Evolutionary conservation across 2,329 filamentous ascomycete species (phyloP), one percentile per base, ranked within the genome.

Genomic region (Cladosporium sp.): DNA sequence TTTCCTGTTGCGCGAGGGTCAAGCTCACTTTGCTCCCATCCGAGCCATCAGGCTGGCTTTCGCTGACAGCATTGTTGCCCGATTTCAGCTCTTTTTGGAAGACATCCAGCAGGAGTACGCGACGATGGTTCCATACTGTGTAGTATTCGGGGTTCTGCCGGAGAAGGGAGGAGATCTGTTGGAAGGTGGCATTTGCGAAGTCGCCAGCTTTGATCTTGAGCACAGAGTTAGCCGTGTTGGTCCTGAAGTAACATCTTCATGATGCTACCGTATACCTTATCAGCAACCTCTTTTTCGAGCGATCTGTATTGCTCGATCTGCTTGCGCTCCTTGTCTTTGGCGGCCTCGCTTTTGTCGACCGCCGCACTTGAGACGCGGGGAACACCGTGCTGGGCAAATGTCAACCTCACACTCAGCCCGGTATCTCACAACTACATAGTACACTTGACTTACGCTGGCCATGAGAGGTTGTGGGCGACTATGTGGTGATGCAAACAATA

Each of bases 61-160:
- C 20, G 9, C 29, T n/a, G 30, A 52, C 27, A 27, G 39, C 36
- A 52, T 43, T 22, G 54, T 39, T 44, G 53, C 49, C 57, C 64
- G 66, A 59, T 56, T 72, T 77, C 56, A 75, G 55, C 52, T 67
- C 66, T 44, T 58, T 56, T 65, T 80, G 54, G 66, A 88, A 75
- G 44, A 83, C 77, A 60, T 83, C 75, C 65, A 83, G 78, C 64
- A 90, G 72, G 58, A 83, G 81, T 56, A 83, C 78, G 61, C 93
- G 85, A 65, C 93, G 85, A 73, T 85, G 80, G 77, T 95, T 95
- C 89, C 89, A 95, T 78, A 89, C 80, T 51, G 89, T 92, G 73
- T 93, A 93, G 75, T 91, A 91, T 70, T 95, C 89, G 20, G 89
- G 89, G 68, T 95, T 95, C 61, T 85, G 79, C 41, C 78, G 53